Base-by-base conservation (phyloP, 176 grass and related monocot genomes). In the Aegilops umbellulata region DNA sequence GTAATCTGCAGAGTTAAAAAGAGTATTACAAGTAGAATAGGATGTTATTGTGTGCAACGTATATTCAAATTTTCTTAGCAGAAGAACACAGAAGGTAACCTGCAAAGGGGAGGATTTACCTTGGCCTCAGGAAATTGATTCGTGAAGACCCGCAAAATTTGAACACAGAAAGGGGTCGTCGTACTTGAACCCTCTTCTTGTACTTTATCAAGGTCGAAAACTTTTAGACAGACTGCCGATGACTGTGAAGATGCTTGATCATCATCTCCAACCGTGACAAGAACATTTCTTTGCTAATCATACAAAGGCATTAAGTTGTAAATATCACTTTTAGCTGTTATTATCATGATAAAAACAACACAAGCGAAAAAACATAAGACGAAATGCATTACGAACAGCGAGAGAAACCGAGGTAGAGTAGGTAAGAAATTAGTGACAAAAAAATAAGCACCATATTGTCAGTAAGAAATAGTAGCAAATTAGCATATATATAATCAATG, bases 161-260 rank as follows among this genome's bases (percentile, higher is more conserved):
- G 94, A 82, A 94, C 90, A 85, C 97, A 99, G 47, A 99, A 94
- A 82, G 97, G 97, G 81, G 57, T 85, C n/a, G 91, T 73, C 32
- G 87, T 84, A 84, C 97, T 96, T 81, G 97, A 99, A 85, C 97
- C 92, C 62, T 96, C 94, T 82, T 94, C 92, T 92, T 99, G 92
- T 36, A 96, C 89, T 89, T 99, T 99, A 82, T 99, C 97, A 62
- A 99, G 97, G 67, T 99, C 90, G 1, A 99, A 96, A 86, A 99
- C 88, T 89, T 99, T 99, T 34, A 96, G 86, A 81, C 94, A 99
- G 17, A 96, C 88, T 80, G 92, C 88, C 23, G 90, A 94, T 76
- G 81, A 84, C 60, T 91, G 90, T 11, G 94, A 88, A 82, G 94
- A 90, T 68, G 87, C 76, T 74, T 92, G 92, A 79, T 96, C 91